phyloP scores from a whole-genome alignment of 768 basidiomycete species.

The Pholiota microspora region DNA sequence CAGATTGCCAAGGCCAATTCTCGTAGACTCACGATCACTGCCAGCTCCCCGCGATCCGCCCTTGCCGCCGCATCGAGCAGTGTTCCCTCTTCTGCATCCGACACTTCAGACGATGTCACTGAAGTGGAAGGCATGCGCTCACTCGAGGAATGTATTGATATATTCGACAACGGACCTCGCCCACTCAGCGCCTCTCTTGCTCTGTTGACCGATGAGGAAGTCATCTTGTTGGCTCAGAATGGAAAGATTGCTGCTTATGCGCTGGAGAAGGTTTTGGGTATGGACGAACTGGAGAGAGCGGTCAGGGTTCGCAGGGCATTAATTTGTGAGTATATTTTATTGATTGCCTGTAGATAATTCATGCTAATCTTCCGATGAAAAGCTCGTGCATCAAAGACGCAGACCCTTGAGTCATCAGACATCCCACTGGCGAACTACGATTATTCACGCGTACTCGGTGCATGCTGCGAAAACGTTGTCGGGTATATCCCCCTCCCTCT shows the following conservation, averaged over 20 bases:
- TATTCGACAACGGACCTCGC: slow-evolving; percentile 74
- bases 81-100: slow-evolving; percentile 16
- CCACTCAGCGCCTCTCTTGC: slow-evolving; percentile 55
- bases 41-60: slow-evolving; percentile 12
- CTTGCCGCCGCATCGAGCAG: slow-evolving; percentile 4
- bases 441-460: slow-evolving; percentile 90
- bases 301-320: slow-evolving; percentile 84
- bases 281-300: slow-evolving; percentile 72
- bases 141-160: slow-evolving; percentile 73
- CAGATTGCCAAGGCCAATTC: slow-evolving; percentile 20
- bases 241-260: slow-evolving; percentile 96
- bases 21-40: slow-evolving; percentile 25
- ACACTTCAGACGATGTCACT: slow-evolving; percentile 11
- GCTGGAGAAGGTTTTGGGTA: slow-evolving; percentile 87
- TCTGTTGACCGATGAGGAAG: slow-evolving; percentile 85
- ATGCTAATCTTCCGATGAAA: slow-evolving; percentile 5
- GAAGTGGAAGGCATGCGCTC: slow-evolving; percentile 37
- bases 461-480: slow-evolving; percentile 98
- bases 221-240: slow-evolving; percentile 82
- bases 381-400: slow-evolving; percentile 85
- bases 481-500: slow-evolving; percentile 96
- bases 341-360: neutral
- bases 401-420: slow-evolving; percentile 80
- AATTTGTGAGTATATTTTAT: slow-evolving; percentile 66
- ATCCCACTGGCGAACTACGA: slow-evolving; percentile 87